Evolutionary conservation across 2,329 filamentous ascomycete species (phyloP).

Genomic region (Colletotrichum scovillei): DNA sequence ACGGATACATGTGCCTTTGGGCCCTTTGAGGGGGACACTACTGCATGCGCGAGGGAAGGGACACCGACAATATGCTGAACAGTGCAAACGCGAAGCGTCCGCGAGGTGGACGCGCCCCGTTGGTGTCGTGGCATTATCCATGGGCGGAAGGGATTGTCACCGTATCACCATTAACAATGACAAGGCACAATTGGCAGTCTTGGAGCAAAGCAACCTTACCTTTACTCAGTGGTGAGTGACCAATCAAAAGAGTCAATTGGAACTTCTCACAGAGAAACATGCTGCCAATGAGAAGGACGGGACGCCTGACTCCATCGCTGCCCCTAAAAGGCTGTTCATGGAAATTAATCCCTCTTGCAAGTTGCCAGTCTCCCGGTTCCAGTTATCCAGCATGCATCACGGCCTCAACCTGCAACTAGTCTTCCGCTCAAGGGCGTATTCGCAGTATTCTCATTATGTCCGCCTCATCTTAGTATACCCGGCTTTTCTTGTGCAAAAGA

Average conservation of each 20-base stretch:
- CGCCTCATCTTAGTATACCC: background rate
- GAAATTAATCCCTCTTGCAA: slow-evolving; percentile 1
- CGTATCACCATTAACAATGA: background rate
- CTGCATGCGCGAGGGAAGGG: background rate
- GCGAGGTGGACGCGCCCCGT: background rate
- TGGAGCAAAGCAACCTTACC: background rate
- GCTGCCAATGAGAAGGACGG: background rate
- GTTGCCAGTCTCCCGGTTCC: no score
- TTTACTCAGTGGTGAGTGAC: background rate
- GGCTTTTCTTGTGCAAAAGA: background rate
- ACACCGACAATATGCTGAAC: background rate
- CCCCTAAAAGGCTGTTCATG: background rate
- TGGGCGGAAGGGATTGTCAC: background rate
- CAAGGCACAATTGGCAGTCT: background rate
- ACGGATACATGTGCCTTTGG: background rate
- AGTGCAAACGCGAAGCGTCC: background rate
- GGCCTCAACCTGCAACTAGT: background rate
- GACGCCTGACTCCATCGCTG: background rate
- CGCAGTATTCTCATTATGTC: background rate
- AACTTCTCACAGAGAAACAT: background rate
- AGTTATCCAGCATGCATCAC: background rate
- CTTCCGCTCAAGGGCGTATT: background rate
- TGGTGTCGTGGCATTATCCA: background rate
- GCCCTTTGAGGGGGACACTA: background rate
- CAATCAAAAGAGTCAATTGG: slow-evolving; percentile 7